Evolutionary conservation across 106 monocot species (phyloP).

Genomic region (Posidonia australis): DNA sequence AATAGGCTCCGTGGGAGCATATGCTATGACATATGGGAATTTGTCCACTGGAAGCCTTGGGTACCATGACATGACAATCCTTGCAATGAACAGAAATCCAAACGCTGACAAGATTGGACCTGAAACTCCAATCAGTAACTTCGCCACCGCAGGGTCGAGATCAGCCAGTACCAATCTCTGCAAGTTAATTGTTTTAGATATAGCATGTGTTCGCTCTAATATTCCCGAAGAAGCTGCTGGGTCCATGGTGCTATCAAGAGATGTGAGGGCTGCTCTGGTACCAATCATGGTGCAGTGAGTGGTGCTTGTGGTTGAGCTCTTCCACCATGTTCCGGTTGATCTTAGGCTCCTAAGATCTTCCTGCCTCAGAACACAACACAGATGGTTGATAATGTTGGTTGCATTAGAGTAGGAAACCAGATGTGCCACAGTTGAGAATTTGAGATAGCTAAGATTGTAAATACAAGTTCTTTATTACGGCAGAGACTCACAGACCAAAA

Average conservation of each 20-base stretch:
- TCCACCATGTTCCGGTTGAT: too few species aligned
- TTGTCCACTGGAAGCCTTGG: constrained; percentile 66
- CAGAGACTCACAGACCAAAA: too few species aligned
- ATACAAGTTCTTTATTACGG: too few species aligned
- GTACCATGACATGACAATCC: constrained; percentile 95
- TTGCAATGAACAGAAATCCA: constrained; percentile 58
- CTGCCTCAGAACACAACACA: too few species aligned
- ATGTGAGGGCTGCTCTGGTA: not conserved
- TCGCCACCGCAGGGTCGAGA: constrained; percentile 51
- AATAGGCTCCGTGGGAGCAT: constrained; percentile 75
- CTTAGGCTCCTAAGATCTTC: too few species aligned
- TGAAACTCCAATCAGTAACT: constrained; percentile 27
- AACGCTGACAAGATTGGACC: constrained; percentile 64
- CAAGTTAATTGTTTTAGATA: not conserved
- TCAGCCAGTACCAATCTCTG: constrained; percentile 29
- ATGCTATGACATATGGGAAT: constrained; percentile 74
- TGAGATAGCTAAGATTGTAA: too few species aligned
- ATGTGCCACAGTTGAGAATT: too few species aligned
- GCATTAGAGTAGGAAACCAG: too few species aligned
- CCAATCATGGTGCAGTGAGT: too few species aligned
- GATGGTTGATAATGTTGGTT: too few species aligned
- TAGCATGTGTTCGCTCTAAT: not conserved
- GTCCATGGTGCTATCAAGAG: not conserved
- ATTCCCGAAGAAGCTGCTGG: too few species aligned
- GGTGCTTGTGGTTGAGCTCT: too few species aligned